Conservation (phyloP, 2,329 filamentous ascomycete genomes). For the Diaporthe sp. region DNA sequence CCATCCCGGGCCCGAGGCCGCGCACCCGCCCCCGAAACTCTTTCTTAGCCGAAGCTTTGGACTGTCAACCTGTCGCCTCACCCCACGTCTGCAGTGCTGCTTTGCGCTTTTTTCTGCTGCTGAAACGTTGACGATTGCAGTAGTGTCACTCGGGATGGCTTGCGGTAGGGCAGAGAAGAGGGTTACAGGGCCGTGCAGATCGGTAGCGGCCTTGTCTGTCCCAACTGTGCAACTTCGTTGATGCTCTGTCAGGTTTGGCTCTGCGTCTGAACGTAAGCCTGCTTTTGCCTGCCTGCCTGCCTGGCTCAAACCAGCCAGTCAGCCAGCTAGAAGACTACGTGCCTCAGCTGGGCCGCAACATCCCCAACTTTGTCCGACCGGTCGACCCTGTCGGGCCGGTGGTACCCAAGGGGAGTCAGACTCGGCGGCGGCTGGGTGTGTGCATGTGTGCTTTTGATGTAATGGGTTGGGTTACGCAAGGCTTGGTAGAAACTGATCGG, state of each 20-base stretch:
- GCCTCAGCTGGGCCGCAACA: constrained; percentile 15
- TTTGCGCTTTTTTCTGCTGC: not conserved
- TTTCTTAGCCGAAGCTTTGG: not conserved
- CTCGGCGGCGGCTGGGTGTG: not conserved
- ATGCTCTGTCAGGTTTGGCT: not conserved
- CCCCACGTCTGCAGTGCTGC: not conserved
- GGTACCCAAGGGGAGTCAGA: not conserved
- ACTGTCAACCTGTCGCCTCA: not conserved
- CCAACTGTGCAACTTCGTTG: not conserved
- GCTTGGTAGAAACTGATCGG: not conserved
- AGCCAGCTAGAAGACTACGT: not conserved
- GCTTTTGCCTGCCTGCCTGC: not conserved
- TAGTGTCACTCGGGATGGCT: not conserved
- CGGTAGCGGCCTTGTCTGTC: not conserved
- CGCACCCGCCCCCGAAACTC: not conserved
- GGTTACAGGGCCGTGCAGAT: not conserved
- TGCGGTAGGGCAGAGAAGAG: constrained; percentile 10
- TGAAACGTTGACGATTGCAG: constrained; percentile 24
- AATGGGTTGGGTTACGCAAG: not conserved
- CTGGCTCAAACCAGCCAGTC: not conserved
- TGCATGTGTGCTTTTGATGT: not conserved
- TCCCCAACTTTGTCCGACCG: constrained; percentile 34
- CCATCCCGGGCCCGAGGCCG: not conserved
- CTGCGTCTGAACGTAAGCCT: not conserved
- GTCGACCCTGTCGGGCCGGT: not conserved